Evolutionary conservation across 2,329 filamentous ascomycete genomes (phyloP), one percentile per base, ranked within the genome.

Genomic region (Ophidiomyces ophidiicola): DNA sequence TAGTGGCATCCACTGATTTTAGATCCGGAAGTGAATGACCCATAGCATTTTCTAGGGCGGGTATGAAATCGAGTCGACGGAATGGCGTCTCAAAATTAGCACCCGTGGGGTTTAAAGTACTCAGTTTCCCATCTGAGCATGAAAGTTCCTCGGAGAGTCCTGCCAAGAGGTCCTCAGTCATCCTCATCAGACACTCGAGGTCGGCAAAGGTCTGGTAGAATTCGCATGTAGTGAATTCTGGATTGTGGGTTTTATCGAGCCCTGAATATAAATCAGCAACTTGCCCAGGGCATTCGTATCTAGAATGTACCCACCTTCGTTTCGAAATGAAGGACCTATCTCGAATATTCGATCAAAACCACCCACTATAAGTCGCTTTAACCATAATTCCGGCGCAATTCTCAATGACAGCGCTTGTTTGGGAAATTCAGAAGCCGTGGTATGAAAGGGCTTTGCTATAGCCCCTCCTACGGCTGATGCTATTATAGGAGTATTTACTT

Each of bases 211-310:
- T 80, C 45, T 82, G 79, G 62, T 98, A 98, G 63, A 94, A 96
- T 62, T 98, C 90, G 67, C 88, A 96, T 44, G 84, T 96, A 31
- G 83, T 90, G 62, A 96, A 98, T 56, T 98, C 90, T 0, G 90
- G 88, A 55, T 98, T 98, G 58, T 98, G 90, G 0, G 85, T 94
- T 20, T 73, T 74, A 58, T 94, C 87, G 24, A 94, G 60, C 1
- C 72, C 71, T 67, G 25, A 23, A 30, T 7, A 43, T n/a, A 43
- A 32, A 23, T 30, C 29, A 17, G 39, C 50, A 28, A 52, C 42
- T n/a, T n/a, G 29, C 30, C 25, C 15, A 25, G 35, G 24, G 34
- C 19, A 26, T n/a, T n/a, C 31, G 25, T 10, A 35, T 17, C 21
- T 30, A 17, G 4, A 15, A 5, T 17, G 8, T 6, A 44, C 51